Evolutionary conservation across 2,329 filamentous ascomycete genomes (phyloP).

Genomic region (Pochonia chlamydosporia): DNA sequence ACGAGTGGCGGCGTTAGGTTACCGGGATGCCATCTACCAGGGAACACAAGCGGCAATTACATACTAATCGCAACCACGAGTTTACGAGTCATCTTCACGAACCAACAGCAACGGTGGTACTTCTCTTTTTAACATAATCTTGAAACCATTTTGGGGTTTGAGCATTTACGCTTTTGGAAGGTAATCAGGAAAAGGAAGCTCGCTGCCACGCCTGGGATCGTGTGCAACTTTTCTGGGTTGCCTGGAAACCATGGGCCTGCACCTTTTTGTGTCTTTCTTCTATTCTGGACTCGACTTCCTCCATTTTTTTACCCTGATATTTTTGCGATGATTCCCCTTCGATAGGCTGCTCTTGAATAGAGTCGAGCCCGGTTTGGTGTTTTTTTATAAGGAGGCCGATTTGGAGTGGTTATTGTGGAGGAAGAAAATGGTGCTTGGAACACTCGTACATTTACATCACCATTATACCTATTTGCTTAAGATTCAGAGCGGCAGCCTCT

Average conservation of each 20-base stretch:
- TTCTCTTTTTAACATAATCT: not conserved
- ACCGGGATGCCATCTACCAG: conserved; percentile 7
- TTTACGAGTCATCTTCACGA: conserved; percentile 24
- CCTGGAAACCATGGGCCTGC: conserved; percentile 13
- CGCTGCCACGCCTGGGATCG: not conserved
- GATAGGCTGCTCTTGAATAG: conserved; percentile 7
- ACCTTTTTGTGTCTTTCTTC: conserved; percentile 9
- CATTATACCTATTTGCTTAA: conserved; percentile 19
- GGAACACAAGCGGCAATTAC: conserved; percentile 6
- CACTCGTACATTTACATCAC: conserved; percentile 7
- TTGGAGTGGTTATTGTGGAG: conserved; percentile 5
- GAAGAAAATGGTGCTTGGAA: conserved; percentile 5
- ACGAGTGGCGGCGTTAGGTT: conserved; percentile 18
- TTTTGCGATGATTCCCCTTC: conserved; percentile 17
- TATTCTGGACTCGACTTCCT: not conserved
- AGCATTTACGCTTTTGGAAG: conserved; percentile 2
- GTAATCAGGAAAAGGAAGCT: conserved; percentile 1
- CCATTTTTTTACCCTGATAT: conserved; percentile 1
- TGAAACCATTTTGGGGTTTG: conserved; percentile 4
- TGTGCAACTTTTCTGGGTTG: conserved; percentile 10
- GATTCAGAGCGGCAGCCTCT: conserved; percentile 17
- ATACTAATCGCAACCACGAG: conserved; percentile 24
- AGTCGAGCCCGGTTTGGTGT: conserved; percentile 5
- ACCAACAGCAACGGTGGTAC: conserved; percentile 8
- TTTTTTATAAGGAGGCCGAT: conserved; percentile 12